A percentile compares a stretch with the other conserved stretches of the same genome.
These are phyloP conservation scores for Moniliophthora roreri DNA, from an alignment of 1,284 basidiomycete genomes.

Conservation along the genomic window DNA sequence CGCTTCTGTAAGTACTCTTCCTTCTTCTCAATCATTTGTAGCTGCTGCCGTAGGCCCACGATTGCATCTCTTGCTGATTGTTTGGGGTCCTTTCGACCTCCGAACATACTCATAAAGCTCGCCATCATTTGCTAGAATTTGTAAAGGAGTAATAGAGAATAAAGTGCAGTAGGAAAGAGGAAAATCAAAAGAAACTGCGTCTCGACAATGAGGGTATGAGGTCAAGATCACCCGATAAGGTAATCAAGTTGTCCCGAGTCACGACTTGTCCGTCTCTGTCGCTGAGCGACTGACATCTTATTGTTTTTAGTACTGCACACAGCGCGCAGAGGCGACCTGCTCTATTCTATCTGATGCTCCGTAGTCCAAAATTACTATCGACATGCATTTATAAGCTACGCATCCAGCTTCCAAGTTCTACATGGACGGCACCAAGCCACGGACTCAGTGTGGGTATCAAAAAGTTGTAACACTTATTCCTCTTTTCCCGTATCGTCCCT, in stretches of 20 bases:
- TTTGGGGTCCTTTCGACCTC: constrained; percentile 76
- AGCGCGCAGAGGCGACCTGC: too few relatives aligned
- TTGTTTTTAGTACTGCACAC: neutral
- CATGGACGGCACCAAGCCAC: too few relatives aligned
- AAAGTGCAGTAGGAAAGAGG: neutral
- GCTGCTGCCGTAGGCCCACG: constrained; percentile 81
- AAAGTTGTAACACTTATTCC: constrained; percentile 15
- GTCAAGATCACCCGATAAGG: constrained; percentile 22
- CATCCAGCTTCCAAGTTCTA: too few relatives aligned
- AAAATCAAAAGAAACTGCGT: neutral
- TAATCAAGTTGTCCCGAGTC: constrained; percentile 1
- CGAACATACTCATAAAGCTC: constrained; percentile 85
- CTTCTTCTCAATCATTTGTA: constrained; percentile 99
- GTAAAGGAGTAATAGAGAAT: constrained; percentile 5
- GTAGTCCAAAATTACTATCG: too few relatives aligned
- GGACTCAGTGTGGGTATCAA: too few relatives aligned
- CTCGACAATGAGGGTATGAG: constrained; percentile 1
- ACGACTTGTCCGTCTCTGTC: neutral
- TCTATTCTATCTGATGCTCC: too few relatives aligned
- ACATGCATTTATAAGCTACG: too few relatives aligned
- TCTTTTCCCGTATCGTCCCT: constrained; percentile 9
- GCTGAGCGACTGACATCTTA: neutral
- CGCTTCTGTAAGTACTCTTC: constrained; percentile 96
- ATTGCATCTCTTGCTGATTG: constrained; percentile 85
- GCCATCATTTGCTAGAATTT: constrained; percentile 63